A percentile compares a stretch with the other conserved stretches of the same genome.
Evolutionary conservation across 176 grass and related monocot genomes (phyloP).

Genomic region (Microstegium vimineum): DNA sequence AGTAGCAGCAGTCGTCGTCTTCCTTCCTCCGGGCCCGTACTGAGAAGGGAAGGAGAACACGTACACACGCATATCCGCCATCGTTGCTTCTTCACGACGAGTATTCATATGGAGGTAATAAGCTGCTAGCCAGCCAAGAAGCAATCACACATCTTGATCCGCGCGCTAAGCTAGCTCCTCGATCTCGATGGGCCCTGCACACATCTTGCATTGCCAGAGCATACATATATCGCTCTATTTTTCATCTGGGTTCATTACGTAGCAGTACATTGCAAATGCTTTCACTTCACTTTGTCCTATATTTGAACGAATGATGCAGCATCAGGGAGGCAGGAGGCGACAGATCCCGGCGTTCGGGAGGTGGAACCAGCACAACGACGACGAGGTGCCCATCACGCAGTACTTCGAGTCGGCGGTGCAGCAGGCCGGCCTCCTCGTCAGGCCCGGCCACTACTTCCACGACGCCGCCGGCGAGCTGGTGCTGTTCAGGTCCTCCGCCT

Average conservation of each 20-base stretch:
- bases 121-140: not conserved
- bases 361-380: slow-evolving; percentile 52
- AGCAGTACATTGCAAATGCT: too few species aligned
- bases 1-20: not conserved
- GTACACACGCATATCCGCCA: not conserved
- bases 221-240: too few species aligned
- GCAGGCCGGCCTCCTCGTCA: slow-evolving; percentile 30
- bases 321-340: slow-evolving; percentile 10
- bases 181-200: too few species aligned
- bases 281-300: too few species aligned
- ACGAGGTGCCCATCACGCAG: slow-evolving; percentile 38
- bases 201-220: too few species aligned
- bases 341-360: slow-evolving; percentile 46
- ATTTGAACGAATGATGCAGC: not conserved
- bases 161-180: too few species aligned
- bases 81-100: not conserved
- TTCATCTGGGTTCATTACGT: too few species aligned
- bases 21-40: not conserved
- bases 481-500: slow-evolving; percentile 16
- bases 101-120: slow-evolving; percentile 33
- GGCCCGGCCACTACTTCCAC: not conserved
- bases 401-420: slow-evolving; percentile 43
- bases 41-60: not conserved
- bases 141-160: not conserved
- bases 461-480: not conserved